Evolutionary conservation across 805 yeast species (phyloP).

Genomic region (Komagataella populi): DNA sequence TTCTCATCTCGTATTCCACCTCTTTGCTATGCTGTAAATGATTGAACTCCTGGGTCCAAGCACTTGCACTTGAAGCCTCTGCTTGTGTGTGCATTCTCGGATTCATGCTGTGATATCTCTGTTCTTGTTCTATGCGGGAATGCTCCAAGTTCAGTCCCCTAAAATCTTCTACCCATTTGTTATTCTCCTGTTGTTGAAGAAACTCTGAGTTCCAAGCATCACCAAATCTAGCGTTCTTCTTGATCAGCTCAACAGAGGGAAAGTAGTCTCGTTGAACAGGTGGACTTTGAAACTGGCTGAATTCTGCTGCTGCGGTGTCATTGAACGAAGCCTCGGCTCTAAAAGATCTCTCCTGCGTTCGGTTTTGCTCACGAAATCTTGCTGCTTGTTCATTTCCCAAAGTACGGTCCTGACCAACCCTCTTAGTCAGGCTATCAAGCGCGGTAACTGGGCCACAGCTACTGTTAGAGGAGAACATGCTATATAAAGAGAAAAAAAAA

Average conservation of each 20-base stretch:
- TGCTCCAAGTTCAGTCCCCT: conserved; percentile 7
- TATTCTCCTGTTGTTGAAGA: neutral
- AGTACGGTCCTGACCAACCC: neutral
- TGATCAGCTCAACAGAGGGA: neutral
- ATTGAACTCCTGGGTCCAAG: neutral
- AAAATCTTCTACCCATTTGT: conserved; percentile 11
- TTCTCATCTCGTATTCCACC: neutral
- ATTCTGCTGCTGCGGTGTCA: neutral
- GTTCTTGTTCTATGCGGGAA: neutral
- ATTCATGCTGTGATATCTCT: neutral
- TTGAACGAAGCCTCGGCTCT: neutral
- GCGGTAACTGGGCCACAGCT: conserved; percentile 2
- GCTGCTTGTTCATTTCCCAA: neutral
- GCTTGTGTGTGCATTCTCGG: neutral
- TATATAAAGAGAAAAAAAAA: neutral
- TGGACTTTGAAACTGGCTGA: neutral
- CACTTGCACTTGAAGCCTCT: neutral
- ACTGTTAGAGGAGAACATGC: neutral
- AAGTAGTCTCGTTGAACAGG: neutral
- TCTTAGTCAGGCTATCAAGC: conserved; percentile 1
- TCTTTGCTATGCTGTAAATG: neutral
- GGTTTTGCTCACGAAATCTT: neutral
- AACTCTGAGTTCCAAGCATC: neutral
- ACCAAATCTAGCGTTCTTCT: neutral
- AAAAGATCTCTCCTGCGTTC: neutral